These are phyloP conservation scores for Pholiota conissans DNA, from an alignment of 768 basidiomycete species.

Conservation along the genomic window DNA sequence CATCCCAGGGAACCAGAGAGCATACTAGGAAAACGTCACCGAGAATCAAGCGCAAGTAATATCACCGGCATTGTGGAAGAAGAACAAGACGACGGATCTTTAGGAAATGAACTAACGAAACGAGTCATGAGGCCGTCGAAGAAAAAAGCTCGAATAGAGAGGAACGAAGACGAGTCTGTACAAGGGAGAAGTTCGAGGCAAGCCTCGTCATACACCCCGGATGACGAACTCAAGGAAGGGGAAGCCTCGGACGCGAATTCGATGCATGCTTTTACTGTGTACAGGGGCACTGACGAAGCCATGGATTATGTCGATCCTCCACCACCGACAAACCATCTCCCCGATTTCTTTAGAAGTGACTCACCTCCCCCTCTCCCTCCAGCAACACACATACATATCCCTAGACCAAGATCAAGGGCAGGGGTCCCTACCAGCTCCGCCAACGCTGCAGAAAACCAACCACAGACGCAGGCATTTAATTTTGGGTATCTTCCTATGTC, in stretches of 20 bases:
- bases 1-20: constrained; percentile 44
- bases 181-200: constrained; percentile 10
- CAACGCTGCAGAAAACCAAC: constrained; percentile 51
- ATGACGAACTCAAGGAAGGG: constrained; percentile 12
- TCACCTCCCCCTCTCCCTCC: no score
- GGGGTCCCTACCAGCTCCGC: constrained; percentile 42
- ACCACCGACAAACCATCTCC: constrained; percentile 52
- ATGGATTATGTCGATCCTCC: constrained; percentile 40
- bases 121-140: constrained; percentile 44
- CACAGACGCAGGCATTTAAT: constrained; percentile 49
- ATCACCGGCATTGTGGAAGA: constrained; percentile 41
- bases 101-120: constrained; percentile 38
- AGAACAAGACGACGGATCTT: constrained; percentile 35
- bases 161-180: constrained; percentile 3
- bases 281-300: constrained; percentile 18
- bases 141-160: constrained; percentile 49
- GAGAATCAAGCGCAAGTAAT: constrained; percentile 49
- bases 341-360: constrained; percentile 48
- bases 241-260: constrained; percentile 6
- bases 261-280: constrained; percentile 18
- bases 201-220: constrained; percentile 10
- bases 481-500: constrained; percentile 53
- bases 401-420: constrained; percentile 15
- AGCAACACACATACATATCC: constrained; percentile 14
- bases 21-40: constrained; percentile 65